These are phyloP conservation scores for Cercospora zeae-maydis DNA, from an alignment of 2,329 filamentous ascomycete species.

Conservation along the genomic window DNA sequence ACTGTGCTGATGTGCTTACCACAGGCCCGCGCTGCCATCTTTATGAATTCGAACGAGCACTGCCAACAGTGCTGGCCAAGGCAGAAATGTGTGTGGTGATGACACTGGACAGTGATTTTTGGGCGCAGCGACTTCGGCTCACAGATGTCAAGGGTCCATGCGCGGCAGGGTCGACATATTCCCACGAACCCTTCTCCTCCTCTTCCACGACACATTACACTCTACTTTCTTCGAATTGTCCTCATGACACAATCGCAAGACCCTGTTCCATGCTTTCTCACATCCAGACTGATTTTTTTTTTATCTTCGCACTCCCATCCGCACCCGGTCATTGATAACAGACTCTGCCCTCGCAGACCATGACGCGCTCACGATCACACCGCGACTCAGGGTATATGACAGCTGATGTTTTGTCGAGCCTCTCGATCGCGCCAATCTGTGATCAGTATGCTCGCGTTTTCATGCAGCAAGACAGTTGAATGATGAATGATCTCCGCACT, in stretches of 20 bases:
- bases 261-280: background rate
- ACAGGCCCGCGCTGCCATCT: slow-evolving; percentile 18
- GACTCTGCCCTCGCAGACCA: background rate
- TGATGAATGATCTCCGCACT: background rate
- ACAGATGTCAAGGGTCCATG: background rate
- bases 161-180: background rate
- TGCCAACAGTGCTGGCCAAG: background rate
- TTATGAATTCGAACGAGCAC: background rate
- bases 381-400: background rate
- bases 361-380: background rate
- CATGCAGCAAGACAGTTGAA: background rate
- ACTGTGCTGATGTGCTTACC: slow-evolving; percentile 27
- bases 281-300: background rate
- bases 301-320: background rate
- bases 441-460: background rate
- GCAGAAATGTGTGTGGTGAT: background rate
- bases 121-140: slow-evolving; percentile 1
- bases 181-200: too few relatives aligned
- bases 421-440: background rate
- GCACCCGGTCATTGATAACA: background rate
- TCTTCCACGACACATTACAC: background rate
- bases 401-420: background rate
- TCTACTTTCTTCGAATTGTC: too few relatives aligned
- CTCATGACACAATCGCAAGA: background rate
- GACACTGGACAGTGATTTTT: background rate